Evolutionary conservation across 2,329 filamentous ascomycete genomes (phyloP).

Genomic region (Tetracladium maxilliforme): DNA sequence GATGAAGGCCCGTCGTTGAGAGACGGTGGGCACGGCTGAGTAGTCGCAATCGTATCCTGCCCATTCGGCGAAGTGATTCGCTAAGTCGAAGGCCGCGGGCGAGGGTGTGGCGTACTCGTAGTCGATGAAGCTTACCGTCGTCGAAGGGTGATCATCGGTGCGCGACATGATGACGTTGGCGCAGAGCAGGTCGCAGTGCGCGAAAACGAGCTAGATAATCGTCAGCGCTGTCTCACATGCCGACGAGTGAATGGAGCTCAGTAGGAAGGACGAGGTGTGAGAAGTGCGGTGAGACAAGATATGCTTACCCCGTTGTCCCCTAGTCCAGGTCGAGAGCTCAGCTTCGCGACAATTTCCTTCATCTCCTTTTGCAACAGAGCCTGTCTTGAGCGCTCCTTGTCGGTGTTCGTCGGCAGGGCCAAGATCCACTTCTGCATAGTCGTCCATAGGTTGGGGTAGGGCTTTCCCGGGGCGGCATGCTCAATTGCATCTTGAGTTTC

Average conservation of each 20-base stretch:
- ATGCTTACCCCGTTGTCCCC: slow-evolving; percentile 56
- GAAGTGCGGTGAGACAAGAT: slow-evolving; percentile 9
- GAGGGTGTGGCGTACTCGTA: slow-evolving; percentile 96
- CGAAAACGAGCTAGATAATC: slow-evolving; percentile 60
- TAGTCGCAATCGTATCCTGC: slow-evolving; percentile 93
- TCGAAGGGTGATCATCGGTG: slow-evolving; percentile 17
- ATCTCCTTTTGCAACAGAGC: slow-evolving; percentile 61
- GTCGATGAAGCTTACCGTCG: slow-evolving; percentile 76
- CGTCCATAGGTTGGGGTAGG: slow-evolving; percentile 81
- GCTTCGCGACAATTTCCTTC: slow-evolving; percentile 48
- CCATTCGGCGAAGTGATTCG: slow-evolving; percentile 98
- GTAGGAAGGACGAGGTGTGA: too few relatives aligned
- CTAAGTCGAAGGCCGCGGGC: slow-evolving; percentile 87
- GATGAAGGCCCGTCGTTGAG: slow-evolving; percentile 68
- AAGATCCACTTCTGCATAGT: slow-evolving; percentile 93
- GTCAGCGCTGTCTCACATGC: slow-evolving; percentile 9
- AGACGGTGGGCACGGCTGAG: slow-evolving; percentile 61
- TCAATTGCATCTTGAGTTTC: slow-evolving; percentile 27
- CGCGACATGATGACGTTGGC: slow-evolving; percentile 76
- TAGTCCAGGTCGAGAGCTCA: slow-evolving; percentile 65
- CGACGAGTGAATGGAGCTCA: slow-evolving; percentile 1
- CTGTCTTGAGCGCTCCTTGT: slow-evolving; percentile 53
- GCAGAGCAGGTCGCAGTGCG: slow-evolving; percentile 89
- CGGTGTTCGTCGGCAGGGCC: slow-evolving; percentile 62
- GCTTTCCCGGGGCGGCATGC: slow-evolving; percentile 47